Percentiles rank a stretch among this genome's conserved stretches.
These are phyloP conservation scores for Coniochaeta sp. DNA, from an alignment of 2,329 filamentous ascomycete species.

Conservation along the genomic window DNA sequence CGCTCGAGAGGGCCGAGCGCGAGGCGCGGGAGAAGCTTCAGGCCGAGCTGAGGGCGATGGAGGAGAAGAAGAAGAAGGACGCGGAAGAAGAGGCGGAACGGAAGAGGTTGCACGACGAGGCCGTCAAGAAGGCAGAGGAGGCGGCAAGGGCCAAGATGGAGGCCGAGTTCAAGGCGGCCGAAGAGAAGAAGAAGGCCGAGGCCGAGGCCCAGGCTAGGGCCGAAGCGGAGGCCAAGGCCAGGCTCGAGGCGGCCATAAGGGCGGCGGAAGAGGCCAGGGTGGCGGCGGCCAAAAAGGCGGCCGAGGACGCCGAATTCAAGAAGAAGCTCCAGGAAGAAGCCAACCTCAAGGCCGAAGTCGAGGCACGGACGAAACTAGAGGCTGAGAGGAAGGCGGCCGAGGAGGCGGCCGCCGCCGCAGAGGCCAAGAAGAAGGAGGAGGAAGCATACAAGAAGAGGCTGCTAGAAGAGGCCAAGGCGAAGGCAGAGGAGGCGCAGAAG, in stretches of 20 bases:
- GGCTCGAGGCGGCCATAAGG: constrained; percentile 36
- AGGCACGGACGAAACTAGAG: constrained; percentile 22
- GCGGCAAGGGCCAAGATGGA: constrained; percentile 31
- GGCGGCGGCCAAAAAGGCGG: constrained; percentile 37
- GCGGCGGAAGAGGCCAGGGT: constrained; percentile 35
- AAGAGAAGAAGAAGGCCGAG: constrained; percentile 32
- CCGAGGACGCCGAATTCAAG: constrained; percentile 26
- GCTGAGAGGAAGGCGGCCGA: constrained; percentile 21
- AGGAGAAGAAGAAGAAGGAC: constrained; percentile 34
- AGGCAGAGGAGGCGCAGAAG: constrained; percentile 34
- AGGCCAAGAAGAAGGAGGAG: constrained; percentile 46
- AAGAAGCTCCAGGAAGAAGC: constrained; percentile 30
- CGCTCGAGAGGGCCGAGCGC: constrained; percentile 19
- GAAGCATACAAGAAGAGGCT: constrained; percentile 45
- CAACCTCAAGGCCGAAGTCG: constrained; percentile 27
- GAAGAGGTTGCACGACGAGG: constrained; percentile 33
- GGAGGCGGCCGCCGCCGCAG: constrained; percentile 41
- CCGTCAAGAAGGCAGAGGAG: constrained; percentile 27
- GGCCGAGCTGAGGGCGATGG: constrained; percentile 30
- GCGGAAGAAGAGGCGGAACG: constrained; percentile 31
- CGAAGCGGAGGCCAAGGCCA: constrained; percentile 32
- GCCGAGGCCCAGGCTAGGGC: constrained; percentile 41
- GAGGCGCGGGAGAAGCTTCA: constrained; percentile 29
- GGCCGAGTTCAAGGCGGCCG: constrained; percentile 24
- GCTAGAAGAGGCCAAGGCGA: constrained; percentile 36